These are phyloP conservation scores for Candida dendrica DNA, from an alignment of 805 yeast genomes.

Conservation along the genomic window DNA sequence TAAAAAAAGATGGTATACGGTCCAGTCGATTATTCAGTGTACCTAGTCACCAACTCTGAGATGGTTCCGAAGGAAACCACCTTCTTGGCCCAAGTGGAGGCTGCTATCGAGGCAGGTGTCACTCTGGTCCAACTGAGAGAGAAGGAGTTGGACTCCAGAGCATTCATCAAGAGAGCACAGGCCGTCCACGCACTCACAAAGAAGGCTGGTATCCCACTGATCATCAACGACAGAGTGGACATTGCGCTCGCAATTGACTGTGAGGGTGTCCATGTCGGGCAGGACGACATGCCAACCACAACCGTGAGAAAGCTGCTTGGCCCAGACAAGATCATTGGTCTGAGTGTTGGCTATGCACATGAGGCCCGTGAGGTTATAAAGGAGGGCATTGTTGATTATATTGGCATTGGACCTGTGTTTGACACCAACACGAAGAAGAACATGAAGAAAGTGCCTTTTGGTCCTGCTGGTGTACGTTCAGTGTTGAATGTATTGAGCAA, in stretches of 20 bases:
- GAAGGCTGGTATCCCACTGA: conserved; percentile 57
- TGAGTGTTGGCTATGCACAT: conserved; percentile 54
- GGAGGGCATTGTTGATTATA: conserved; percentile 54
- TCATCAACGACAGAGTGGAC: conserved; percentile 82
- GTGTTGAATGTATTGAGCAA: conserved; percentile 41
- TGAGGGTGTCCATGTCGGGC: conserved; percentile 91
- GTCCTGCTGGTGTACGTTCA: conserved; percentile 57
- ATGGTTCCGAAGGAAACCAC: conserved; percentile 57
- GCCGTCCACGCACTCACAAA: conserved; percentile 56
- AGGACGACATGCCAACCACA: conserved; percentile 64
- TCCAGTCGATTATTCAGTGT: conserved; percentile 47
- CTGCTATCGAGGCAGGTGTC: conserved; percentile 63
- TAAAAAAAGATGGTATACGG: neutral
- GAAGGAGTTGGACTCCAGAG: conserved; percentile 60
- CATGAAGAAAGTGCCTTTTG: conserved; percentile 50
- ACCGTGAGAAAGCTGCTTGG: conserved; percentile 63
- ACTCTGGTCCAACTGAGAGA: conserved; percentile 83
- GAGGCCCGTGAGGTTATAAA: conserved; percentile 48
- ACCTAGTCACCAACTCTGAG: conserved; percentile 74
- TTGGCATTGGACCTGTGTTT: conserved; percentile 79
- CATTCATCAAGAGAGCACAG: conserved; percentile 55
- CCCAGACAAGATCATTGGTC: conserved; percentile 68
- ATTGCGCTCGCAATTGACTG: conserved; percentile 86
- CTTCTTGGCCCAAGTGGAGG: conserved; percentile 54
- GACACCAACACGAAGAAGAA: conserved; percentile 66